phyloP scores from a whole-genome alignment of 2,329 filamentous ascomycete species.

The Nothophoma quercina region DNA sequence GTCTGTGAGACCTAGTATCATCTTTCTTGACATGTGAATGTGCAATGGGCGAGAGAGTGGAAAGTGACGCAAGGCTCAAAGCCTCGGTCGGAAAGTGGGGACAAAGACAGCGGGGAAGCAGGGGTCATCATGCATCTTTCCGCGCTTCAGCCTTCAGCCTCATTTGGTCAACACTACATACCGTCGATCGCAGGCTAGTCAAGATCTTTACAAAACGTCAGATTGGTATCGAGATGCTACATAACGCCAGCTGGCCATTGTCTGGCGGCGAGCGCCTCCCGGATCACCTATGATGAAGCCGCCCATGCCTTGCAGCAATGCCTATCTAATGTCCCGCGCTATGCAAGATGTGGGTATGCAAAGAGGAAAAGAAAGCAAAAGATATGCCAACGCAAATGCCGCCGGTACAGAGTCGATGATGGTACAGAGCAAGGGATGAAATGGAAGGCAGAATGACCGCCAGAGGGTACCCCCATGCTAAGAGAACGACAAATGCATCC shows the following conservation, averaged over 20 bases:
- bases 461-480: neutral
- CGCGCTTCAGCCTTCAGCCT: constrained; percentile 1
- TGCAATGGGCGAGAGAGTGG: constrained; percentile 6
- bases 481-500: neutral
- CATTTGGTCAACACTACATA: neutral
- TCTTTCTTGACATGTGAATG: constrained; percentile 26
- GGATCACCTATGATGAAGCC: neutral
- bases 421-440: neutral
- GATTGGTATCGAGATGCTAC: no score
- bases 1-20: constrained; percentile 45
- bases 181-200: no score
- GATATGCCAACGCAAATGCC: neutral
- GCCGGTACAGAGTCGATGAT: neutral
- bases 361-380: constrained; percentile 5
- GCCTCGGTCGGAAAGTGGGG: constrained; percentile 10
- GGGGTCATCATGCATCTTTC: constrained; percentile 8
- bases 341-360: constrained; percentile 10
- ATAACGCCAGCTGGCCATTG: no score
- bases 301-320: constrained; percentile 4
- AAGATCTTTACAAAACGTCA: no score
- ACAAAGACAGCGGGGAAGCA: no score
- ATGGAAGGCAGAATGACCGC: neutral
- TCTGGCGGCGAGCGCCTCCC: no score
- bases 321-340: constrained; percentile 8
- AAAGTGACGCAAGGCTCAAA: constrained; percentile 1